Base-by-base conservation (phyloP, 352 stramenopile genomes). In the Phytophthora idaei region DNA sequence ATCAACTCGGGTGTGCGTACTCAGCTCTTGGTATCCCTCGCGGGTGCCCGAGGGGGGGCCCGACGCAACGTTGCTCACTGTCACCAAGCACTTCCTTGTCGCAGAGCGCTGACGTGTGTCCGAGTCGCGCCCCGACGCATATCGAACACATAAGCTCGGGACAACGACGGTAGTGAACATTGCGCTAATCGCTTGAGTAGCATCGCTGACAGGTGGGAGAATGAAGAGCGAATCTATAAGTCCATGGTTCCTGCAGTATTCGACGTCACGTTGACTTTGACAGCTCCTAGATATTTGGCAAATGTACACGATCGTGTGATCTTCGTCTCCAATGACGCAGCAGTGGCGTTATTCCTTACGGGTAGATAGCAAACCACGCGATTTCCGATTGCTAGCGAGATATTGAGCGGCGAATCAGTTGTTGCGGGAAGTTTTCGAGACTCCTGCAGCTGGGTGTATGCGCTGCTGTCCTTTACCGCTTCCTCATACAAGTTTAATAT, bases 401-500 rank as follows among this genome's bases (percentile, higher is more conserved):
- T 68, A 41, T 81, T 83, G 17, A 73, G 28, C 0, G 65, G 65
- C 1, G 32, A 42, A 27, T 47, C 32, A 27, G 21, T 65, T 7
- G 29, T 51, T 14, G 59, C 0, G 59, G 41, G 68, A 73, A 29
- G 41, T 21, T 21, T 73, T 17, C 25, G 15, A 11, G 31, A 50
- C 0, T 10, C 49, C 8, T 28, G 10, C 1, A 29, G 21, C 12
- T 10, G 55, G 55, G 15, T 51, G 46, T 8, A 71, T 31, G 15
- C 44, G 73, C 0, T 77, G 73, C 4, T 61, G 57, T 9, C 53
- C 78, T 10, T 76, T 71, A n/a, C 55, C 49, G 29, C 67, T 79
- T 32, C 79, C 76, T 78, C 81, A 87, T 3, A 85, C 62, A 21
- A 90, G 57, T 50, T 83, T 70, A 14, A 73, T 64, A 28, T 74